Base-by-base conservation (phyloP, 2,329 filamentous ascomycete genomes). In the Alternaria postmessia region DNA sequence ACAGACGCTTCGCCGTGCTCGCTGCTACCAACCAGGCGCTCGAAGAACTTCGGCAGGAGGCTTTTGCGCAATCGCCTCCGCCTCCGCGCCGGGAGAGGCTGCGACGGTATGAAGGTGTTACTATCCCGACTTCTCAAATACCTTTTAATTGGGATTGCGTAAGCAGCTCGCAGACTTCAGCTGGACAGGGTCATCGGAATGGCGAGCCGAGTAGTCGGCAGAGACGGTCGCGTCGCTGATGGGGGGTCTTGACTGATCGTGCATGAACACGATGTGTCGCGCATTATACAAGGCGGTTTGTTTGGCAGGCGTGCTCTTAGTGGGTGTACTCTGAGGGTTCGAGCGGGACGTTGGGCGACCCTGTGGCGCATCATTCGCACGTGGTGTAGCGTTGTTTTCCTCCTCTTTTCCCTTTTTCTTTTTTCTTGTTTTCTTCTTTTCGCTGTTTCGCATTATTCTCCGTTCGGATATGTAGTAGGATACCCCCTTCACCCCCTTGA, bases 111-210 rank as follows among this genome's bases (percentile, higher is more conserved):
- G 73, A 76, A 28, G 75, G 74, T 0, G 67, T 76, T 14, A 55
- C 70, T 1, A 68, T 78, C 20, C 72, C 75, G 1, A 70, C 75
- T 1, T 68, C 66, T 11, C 64, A 69, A 14, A 73, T 78, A 12
- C 76, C 75, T 3, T 78, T 77, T 51, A 72, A 75, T 26, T 78
- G 76, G 76, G 75, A 78, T 54, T 78, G 76, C 46, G 66, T 78
- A 34, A 75, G 70, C 57, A 77, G 71, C 46, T 75, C 73, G 34
- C 73, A 77, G 51, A 72, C 72, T 24, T 75, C 73, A 30, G 71
- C 66, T 54, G 67, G 69, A 22, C 53, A 38, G 20, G 43, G 57
- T 26, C 24, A 26, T 26, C 24, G 47, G 8, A 30, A 39, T 22
- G 69, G 63, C 5, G 74, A 72, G 24, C 52, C 67, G 5, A 73